Evolutionary conservation across 495 filamentous ascomycete species (phyloP).

Genomic region (Daldinia loculata): DNA sequence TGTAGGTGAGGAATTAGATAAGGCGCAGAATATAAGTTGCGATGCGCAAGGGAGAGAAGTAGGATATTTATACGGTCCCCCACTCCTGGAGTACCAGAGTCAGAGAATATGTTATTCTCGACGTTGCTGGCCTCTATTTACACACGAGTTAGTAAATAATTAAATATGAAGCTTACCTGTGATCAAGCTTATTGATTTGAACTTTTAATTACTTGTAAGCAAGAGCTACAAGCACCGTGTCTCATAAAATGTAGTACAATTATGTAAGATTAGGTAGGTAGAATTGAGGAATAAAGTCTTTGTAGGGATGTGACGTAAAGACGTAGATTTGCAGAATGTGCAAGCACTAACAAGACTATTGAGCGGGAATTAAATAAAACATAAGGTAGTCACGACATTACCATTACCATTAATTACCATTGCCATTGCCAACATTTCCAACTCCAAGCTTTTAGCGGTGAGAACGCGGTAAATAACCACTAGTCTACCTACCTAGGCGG

Average conservation of each 20-base stretch:
- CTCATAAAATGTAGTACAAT: conserved; percentile 1
- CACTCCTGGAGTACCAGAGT: neutral
- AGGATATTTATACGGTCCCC: conserved; percentile 12
- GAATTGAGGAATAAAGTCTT: neutral
- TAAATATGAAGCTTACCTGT: neutral
- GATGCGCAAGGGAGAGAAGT: conserved; percentile 22
- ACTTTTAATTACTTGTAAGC: neutral
- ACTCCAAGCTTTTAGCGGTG: conserved; percentile 1
- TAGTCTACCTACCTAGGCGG: neutral
- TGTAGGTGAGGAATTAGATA: conserved; percentile 29
- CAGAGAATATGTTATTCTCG: neutral
- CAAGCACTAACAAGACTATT: neutral
- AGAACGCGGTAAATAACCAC: neutral
- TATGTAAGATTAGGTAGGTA: neutral
- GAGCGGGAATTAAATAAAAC: neutral
- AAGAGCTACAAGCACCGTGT: neutral
- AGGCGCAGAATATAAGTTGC: conserved; percentile 15
- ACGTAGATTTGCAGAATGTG: neutral
- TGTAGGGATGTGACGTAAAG: neutral
- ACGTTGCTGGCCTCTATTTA: neutral
- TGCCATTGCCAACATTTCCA: neutral
- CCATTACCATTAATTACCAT: neutral
- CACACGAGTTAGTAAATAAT: neutral
- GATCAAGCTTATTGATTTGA: neutral
- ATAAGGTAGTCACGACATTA: neutral